phyloP scores from a whole-genome alignment of 352 stramenopile genomes.

The Pythium biforme region DNA sequence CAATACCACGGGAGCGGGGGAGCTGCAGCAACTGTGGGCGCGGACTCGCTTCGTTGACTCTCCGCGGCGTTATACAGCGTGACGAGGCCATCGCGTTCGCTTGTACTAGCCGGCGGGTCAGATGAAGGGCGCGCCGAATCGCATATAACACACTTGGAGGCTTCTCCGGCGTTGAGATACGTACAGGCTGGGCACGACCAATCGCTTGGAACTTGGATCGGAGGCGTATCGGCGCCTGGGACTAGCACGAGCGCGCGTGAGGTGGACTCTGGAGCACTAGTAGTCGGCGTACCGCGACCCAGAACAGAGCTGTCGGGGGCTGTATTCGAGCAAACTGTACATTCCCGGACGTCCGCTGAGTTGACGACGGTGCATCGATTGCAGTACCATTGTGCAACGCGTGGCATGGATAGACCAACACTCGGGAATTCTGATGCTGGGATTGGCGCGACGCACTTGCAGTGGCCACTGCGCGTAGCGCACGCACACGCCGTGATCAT shows the following conservation, averaged over 20 bases:
- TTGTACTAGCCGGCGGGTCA: constrained; percentile 2
- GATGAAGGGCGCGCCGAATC: constrained; percentile 42
- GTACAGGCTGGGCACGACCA: constrained; percentile 81
- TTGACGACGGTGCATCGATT: constrained; percentile 86
- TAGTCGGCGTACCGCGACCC: constrained; percentile 12
- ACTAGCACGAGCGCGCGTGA: constrained; percentile 50
- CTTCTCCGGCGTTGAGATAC: constrained; percentile 59
- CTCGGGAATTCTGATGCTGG: constrained; percentile 35
- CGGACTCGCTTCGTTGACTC: constrained; percentile 31
- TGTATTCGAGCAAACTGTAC: constrained; percentile 62
- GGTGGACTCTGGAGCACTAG: constrained; percentile 34
- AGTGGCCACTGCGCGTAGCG: constrained; percentile 50
- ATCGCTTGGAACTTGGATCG: constrained; percentile 27
- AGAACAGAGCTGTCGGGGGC: constrained; percentile 25
- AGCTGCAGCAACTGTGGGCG: constrained; percentile 18
- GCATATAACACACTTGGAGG: constrained; percentile 75
- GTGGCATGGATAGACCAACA: constrained; percentile 36
- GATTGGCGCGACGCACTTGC: constrained; percentile 49
- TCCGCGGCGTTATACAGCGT: constrained; percentile 71
- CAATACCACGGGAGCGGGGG: constrained; percentile 7
- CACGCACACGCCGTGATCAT: constrained; percentile 73
- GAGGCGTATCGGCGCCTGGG: constrained; percentile 4
- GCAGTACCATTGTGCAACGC: constrained; percentile 68
- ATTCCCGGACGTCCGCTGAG: constrained; percentile 43
- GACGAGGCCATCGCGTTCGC: constrained; percentile 51